Evolutionary conservation across 2,329 filamentous ascomycete species (phyloP).

Genomic region (Colletotrichum chrysophilum): DNA sequence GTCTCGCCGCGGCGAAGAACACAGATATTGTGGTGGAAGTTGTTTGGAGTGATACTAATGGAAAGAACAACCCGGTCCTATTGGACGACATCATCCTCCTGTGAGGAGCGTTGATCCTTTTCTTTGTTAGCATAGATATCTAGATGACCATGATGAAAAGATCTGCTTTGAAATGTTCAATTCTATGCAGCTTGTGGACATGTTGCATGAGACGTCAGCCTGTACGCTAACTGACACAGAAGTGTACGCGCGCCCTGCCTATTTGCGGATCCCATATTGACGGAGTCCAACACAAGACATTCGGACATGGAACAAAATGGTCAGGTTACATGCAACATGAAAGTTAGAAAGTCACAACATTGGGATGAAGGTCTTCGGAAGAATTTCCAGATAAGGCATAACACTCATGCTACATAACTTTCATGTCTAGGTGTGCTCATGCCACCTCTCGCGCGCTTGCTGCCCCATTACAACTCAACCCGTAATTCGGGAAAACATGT

Average conservation of each 20-base stretch:
- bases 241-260: not conserved
- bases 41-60: not conserved
- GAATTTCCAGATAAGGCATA: not conserved
- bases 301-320: not conserved
- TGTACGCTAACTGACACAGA: not conserved
- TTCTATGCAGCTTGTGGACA: not conserved
- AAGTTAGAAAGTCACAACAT: not conserved
- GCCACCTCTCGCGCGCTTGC: not conserved
- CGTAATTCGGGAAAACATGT: not conserved
- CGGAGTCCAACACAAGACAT: not conserved
- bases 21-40: not conserved
- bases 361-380: not conserved
- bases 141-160: not conserved
- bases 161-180: not conserved
- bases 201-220: not conserved
- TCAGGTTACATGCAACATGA: not conserved
- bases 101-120: not conserved
- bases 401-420: not conserved
- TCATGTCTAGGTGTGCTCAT: not conserved
- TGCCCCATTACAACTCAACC: not conserved
- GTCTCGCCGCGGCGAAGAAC: not conserved
- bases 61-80: not conserved
- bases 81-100: not conserved
- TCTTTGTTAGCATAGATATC: not conserved
- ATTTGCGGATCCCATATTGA: not conserved